Percentiles rank a stretch among this genome's conserved stretches.
phyloP scores from a whole-genome alignment of 495 filamentous ascomycete species.

The Sphaerosporella brunnea region DNA sequence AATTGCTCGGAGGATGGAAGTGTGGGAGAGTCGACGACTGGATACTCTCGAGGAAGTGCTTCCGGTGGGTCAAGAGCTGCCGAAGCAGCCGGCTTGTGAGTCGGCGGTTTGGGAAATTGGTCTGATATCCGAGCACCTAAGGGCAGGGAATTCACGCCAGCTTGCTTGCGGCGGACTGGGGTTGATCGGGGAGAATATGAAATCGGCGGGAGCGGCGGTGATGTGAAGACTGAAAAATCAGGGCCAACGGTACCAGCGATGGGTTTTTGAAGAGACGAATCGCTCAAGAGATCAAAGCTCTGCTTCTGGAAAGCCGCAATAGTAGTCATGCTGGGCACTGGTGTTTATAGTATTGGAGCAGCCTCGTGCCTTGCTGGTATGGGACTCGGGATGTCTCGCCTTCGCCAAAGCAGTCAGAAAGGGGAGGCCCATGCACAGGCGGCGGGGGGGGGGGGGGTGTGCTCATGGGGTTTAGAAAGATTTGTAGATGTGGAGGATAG shows the following conservation, averaged over 20 bases:
- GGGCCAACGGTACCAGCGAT: conserved; percentile 10
- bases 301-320: conserved; percentile 9
- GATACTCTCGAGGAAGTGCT: conserved; percentile 6
- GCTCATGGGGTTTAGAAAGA: too few relatives aligned
- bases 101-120: conserved; percentile 11
- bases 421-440: not conserved
- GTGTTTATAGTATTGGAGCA: conserved; percentile 3
- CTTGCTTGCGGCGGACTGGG: conserved; percentile 9
- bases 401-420: not conserved
- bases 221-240: not conserved
- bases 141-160: conserved; percentile 6
- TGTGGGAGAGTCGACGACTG: conserved; percentile 10
- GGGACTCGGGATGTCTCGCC: not conserved
- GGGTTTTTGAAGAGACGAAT: conserved; percentile 12
- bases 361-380: not conserved
- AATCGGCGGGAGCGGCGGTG: not conserved
- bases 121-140: not conserved
- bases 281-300: conserved; percentile 2
- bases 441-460: not conserved
- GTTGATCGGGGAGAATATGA: not conserved
- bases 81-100: conserved; percentile 7
- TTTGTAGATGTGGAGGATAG: too few relatives aligned
- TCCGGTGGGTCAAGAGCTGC: conserved; percentile 6
- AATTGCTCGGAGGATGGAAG: conserved; percentile 10
- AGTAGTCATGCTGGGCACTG: not conserved